Evolutionary conservation across 495 filamentous ascomycete species (phyloP), one percentile per base, ranked within the genome.

Genomic region (Monascus purpureus): DNA sequence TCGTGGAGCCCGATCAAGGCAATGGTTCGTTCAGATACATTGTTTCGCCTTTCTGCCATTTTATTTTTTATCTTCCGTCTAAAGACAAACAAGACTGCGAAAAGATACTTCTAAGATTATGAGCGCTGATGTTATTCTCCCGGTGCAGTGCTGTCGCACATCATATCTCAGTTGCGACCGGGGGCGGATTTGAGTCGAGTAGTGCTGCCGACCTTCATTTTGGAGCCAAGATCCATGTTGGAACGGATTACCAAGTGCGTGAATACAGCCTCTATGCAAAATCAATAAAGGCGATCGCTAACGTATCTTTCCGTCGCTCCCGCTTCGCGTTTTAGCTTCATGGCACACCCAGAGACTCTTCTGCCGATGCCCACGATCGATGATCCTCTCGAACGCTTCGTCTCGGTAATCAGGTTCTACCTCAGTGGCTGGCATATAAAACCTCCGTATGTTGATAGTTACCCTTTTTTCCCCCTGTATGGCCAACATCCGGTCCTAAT

Each of bases 361-460:
- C 72, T 96, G 2, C 80, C 82, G 13, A 88, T 95, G 62, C 63
- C 85, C 12, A 63, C 70, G 19, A 80, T 93, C 38, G 82, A 96
- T 17, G 92, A 99, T 49, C 92, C 92, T 2, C 65, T 88, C 25
- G 60, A 88, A 43, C 72, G 90, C 46, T 99, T 99, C 50, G 73
- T 99, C 4, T 77, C 83, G 0, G 90, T 99, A 7, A 78, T 94
- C 40, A 95, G 92, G 50, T 96, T 99, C 53, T 99, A 99, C 53
- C 57, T 99, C 31, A 93, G 85, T 51, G 90, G 90, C 39, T 99
- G 90, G 90, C 90, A 99, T 54, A 95, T 99, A 52, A 92, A 88
- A 57, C 87, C 90, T 38, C 82, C 83, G 88, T 93, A 76, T 41
- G 80, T 68, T 20, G n/a, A n/a, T n/a, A n/a, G 28, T 32, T 32